Base-by-base conservation (phyloP, 1,284 basidiomycete species). In the Cutaneotrichosporon sp. region DNA sequence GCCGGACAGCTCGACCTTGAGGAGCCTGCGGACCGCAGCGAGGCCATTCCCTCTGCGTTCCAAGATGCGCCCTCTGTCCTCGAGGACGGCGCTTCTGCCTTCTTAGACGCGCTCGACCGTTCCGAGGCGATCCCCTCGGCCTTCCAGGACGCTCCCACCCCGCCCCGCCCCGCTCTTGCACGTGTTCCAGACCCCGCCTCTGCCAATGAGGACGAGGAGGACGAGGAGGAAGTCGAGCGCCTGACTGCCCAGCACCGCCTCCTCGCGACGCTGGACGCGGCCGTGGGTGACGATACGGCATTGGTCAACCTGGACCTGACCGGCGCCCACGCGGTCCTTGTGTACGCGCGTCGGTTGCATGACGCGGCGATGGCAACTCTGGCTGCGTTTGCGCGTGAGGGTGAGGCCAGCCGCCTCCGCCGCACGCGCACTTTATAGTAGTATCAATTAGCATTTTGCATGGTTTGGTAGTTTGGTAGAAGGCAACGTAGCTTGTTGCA, bases 401-500 rank as follows among this genome's bases (percentile, higher is more conserved):
- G 42, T 9, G 42, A 46, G 42, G 42, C 42, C 18, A 46, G 42
- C 42, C 42, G 42, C 7, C 42, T n/a, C 42, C 42, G 42, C 42
- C 18, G 42, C 42, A 18, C 18, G 42, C 42, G 42, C 42, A 46
- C 42, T 46, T 46, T 46, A 46, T 46, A n/a, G 42, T 46, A 46
- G 42, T n/a, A 46, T 46, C 42, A 46, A n/a, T 46, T 46, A 7
- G 42, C 42, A 46, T 46, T 46, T 42, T 46, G 42, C 42, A 46
- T 46, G 0, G 42, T 46, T 46, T 8, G 42, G 42, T 46, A 46
- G 42, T 42, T 42, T 42, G 40, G 40, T 42, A 42, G 34, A 36
- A 36, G 14, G 42, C 42, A 46, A 18, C 42, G 18, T n/a, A 46
- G 18, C 18, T 46, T 46, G 42, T 46, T 18, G 42, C 42, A 46